Evolutionary conservation across 352 stramenopile species (phyloP), one percentile per base, ranked within the genome.

Genomic region (Globisporangium nodosum): DNA sequence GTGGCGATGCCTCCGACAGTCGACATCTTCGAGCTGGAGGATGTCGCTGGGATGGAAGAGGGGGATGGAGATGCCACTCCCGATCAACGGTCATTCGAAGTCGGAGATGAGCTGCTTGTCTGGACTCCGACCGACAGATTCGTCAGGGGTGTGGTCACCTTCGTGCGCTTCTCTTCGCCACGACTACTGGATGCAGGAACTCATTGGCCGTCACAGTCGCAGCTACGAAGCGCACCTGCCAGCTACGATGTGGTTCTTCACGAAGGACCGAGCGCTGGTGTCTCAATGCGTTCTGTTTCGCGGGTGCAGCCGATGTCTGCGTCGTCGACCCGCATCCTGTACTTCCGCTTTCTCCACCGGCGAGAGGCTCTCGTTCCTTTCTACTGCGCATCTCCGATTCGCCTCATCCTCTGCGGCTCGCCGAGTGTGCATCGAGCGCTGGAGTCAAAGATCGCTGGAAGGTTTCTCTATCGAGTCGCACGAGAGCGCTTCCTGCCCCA

Each of bases 291-390:
- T 1, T 6, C 51, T 4, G 52, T 69, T 21, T 51, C 57, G 1
- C 13, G 8, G 16, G 62, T 59, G 20, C 54, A 24, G 16, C 30
- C 49, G 35, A 30, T 30, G 20, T 33, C 40, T 45, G 63, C 20
- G 13, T 40, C 21, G 0, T 16, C 3, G 12, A 42, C 15, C 2
- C 67, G 68, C 18, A 21, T 65, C 3, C 0, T 85, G 18, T 71
- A 70, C 43, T 63, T 85, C 35, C 75, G 75, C 1, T 77, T 82
- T 31, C 47, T 87, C 11, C 77, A 87, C 42, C 66, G 74, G 0
- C 66, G 58, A 11, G 63, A 40, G 1, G 66, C 67, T 7, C 54
- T 85, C 5, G 70, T 82, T n/a, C 77, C 74, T 0, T 87, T 87
- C 51, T 87, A 85, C 68, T 78, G 66, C 37, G 66, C 62, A 0